A percentile compares a stretch with the other conserved stretches of the same genome.
Evolutionary conservation across 2,329 filamentous ascomycete genomes (phyloP).

Genomic region (Epicoccum sorghinum): DNA sequence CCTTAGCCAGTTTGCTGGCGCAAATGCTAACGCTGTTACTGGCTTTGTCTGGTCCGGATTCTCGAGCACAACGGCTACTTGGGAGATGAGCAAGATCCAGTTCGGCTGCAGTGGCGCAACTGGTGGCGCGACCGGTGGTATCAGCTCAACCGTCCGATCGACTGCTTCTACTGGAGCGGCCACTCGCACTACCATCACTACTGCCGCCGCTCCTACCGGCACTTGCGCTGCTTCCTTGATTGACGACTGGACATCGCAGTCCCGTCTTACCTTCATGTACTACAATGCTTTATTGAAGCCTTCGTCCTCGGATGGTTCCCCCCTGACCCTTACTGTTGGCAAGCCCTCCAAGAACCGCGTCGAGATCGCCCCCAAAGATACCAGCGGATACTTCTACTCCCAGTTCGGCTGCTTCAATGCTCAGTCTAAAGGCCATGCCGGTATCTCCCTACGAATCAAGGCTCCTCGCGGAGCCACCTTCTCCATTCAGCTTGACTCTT

Average conservation of each 20-base stretch:
- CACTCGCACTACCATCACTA: slow-evolving; percentile 13
- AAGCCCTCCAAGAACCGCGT: slow-evolving; percentile 53
- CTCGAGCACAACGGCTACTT: slow-evolving; percentile 47
- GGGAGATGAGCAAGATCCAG: slow-evolving; percentile 58
- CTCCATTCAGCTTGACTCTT: slow-evolving; percentile 58
- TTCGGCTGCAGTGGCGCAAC: slow-evolving; percentile 50
- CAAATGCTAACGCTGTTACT: slow-evolving; percentile 57
- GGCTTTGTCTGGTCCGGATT: slow-evolving; percentile 54
- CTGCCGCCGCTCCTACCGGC: slow-evolving; percentile 29
- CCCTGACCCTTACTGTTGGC: slow-evolving; percentile 63
- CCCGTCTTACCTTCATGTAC: slow-evolving; percentile 64
- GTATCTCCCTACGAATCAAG: slow-evolving; percentile 62
- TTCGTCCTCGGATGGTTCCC: slow-evolving; percentile 63
- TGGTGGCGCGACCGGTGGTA: slow-evolving; percentile 16
- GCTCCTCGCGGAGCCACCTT: slow-evolving; percentile 60
- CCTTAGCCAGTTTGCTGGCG: slow-evolving; percentile 56
- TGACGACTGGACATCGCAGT: slow-evolving; percentile 68
- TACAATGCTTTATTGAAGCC: slow-evolving; percentile 65
- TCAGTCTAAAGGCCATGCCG: slow-evolving; percentile 56
- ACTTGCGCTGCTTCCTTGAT: slow-evolving; percentile 56
- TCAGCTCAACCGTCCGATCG: slow-evolving; percentile 10
- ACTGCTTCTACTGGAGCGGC: slow-evolving; percentile 10
- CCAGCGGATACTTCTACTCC: slow-evolving; percentile 64
- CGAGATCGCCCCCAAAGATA: slow-evolving; percentile 58
- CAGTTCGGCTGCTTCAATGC: slow-evolving; percentile 62